Percentiles rank a stretch among this genome's conserved stretches.
These are phyloP conservation scores for Acorus gramineus DNA, from an alignment of 106 monocot species.

Conservation along the genomic window DNA sequence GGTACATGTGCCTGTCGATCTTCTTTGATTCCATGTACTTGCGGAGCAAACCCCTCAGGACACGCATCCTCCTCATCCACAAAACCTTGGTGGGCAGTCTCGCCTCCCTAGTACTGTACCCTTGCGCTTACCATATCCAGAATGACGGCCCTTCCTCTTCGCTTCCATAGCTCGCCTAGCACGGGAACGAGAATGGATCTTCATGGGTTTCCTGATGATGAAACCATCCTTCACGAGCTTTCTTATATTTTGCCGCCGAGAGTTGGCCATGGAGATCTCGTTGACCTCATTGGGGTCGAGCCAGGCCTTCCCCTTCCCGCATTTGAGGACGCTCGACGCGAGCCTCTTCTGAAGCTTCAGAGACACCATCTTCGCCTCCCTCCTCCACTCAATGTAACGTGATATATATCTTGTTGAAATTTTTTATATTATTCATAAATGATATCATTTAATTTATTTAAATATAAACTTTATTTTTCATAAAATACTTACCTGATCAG, in stretches of 20 bases:
- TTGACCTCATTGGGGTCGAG: constrained; percentile 40
- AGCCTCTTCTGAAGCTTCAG: constrained; percentile 33
- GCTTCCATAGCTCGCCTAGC: constrained; percentile 31
- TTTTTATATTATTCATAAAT: too few species aligned
- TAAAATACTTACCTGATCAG: too few species aligned
- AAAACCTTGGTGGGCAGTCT: constrained; percentile 43
- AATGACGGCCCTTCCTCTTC: constrained; percentile 42
- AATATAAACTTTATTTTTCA: too few species aligned
- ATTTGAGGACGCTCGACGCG: constrained; percentile 34
- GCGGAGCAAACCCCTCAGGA: too few species aligned
- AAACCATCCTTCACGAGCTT: constrained; percentile 22
- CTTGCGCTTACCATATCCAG: constrained; percentile 46
- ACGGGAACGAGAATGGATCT: constrained; percentile 38
- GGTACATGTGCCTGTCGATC: constrained; percentile 51
- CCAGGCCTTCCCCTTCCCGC: constrained; percentile 38
- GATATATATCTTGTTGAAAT: too few species aligned
- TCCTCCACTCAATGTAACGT: too few species aligned
- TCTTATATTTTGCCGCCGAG: constrained; percentile 41
- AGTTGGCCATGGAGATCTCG: constrained; percentile 38
- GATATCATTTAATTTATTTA: too few species aligned
- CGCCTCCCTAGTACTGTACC: constrained; percentile 45
- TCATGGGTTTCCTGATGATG: constrained; percentile 12
- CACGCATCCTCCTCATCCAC: constrained; percentile 1
- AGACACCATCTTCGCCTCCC: constrained; percentile 18
- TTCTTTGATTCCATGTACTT: constrained; percentile 21